Evolutionary conservation across 768 basidiomycete genomes (phyloP).

Genomic region (Candolleomyces eurysporus): DNA sequence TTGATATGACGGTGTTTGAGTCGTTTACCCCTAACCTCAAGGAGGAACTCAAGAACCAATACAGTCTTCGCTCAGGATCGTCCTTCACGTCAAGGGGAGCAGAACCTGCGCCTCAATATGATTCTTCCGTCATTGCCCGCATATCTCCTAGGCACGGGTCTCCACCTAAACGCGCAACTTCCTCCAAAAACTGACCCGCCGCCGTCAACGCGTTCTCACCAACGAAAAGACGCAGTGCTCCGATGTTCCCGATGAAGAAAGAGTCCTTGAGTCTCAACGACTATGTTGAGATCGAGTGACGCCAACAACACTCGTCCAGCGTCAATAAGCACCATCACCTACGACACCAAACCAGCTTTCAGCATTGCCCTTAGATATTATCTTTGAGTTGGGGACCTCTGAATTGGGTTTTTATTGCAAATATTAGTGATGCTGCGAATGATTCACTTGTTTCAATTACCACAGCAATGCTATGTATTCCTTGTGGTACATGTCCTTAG

Average conservation of each 20-base stretch:
- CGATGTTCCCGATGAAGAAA: slow-evolving; percentile 31
- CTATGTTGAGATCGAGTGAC: too few species aligned
- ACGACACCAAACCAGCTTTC: too few species aligned
- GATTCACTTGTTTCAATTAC: too few species aligned
- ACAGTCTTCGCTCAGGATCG: slow-evolving; percentile 57
- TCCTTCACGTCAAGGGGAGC: slow-evolving; percentile 30
- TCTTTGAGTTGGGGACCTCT: too few species aligned
- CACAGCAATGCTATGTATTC: too few species aligned
- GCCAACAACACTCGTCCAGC: too few species aligned
- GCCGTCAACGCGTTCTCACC: not conserved
- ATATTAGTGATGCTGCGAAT: too few species aligned
- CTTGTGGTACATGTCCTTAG: too few species aligned
- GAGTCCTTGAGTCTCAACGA: too few species aligned
- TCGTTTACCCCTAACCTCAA: slow-evolving; percentile 70
- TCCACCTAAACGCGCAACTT: not conserved
- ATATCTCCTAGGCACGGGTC: slow-evolving; percentile 9
- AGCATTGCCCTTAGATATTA: too few species aligned
- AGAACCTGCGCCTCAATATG: not conserved
- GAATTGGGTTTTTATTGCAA: too few species aligned
- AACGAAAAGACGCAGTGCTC: not conserved
- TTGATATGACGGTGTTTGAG: slow-evolving; percentile 68
- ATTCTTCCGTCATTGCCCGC: slow-evolving; percentile 5
- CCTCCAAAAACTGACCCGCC: not conserved
- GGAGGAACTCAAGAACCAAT: slow-evolving; percentile 65
- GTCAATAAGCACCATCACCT: too few species aligned